Conservation (phyloP, 768 basidiomycete genomes). For the Kwoniella sp. region DNA sequence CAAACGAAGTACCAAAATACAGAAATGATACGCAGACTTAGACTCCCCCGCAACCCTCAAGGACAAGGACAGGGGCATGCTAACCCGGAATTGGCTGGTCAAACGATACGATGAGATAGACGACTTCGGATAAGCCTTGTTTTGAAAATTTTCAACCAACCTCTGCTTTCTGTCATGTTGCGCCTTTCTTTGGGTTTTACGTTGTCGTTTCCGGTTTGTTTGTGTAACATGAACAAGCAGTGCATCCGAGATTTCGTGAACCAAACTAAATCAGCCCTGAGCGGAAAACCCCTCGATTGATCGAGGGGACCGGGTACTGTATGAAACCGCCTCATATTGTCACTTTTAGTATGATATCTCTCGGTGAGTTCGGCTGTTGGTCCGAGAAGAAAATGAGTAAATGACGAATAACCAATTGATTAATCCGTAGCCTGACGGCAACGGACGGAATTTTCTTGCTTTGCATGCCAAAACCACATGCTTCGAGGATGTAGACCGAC, state of each 20-base stretch:
- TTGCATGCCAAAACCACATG: too few relatives aligned
- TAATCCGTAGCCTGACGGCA: not conserved
- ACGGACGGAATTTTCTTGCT: not conserved
- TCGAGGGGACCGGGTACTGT: not conserved
- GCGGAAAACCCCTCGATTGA: not conserved
- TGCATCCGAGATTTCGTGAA: not conserved
- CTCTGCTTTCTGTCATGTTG: not conserved
- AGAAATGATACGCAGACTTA: not conserved
- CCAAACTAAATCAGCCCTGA: not conserved
- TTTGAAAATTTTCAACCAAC: constrained; percentile 3
- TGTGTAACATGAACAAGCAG: not conserved
- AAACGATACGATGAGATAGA: not conserved
- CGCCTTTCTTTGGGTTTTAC: not conserved
- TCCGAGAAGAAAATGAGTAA: not conserved
- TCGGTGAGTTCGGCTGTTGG: not conserved
- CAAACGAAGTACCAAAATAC: too few relatives aligned
- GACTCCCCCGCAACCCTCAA: not conserved
- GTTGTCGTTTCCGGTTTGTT: not conserved
- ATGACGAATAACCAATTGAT: not conserved
- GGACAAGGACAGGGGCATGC: not conserved
- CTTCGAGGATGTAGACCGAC: too few relatives aligned
- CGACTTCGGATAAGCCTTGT: constrained; percentile 1
- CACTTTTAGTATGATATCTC: too few relatives aligned
- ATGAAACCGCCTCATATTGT: not conserved
- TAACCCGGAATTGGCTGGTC: not conserved